Percentiles rank a stretch among this genome's conserved stretches.
These are phyloP conservation scores for Colletotrichum sp. DNA, from an alignment of 2,329 filamentous ascomycete species.

Conservation along the genomic window DNA sequence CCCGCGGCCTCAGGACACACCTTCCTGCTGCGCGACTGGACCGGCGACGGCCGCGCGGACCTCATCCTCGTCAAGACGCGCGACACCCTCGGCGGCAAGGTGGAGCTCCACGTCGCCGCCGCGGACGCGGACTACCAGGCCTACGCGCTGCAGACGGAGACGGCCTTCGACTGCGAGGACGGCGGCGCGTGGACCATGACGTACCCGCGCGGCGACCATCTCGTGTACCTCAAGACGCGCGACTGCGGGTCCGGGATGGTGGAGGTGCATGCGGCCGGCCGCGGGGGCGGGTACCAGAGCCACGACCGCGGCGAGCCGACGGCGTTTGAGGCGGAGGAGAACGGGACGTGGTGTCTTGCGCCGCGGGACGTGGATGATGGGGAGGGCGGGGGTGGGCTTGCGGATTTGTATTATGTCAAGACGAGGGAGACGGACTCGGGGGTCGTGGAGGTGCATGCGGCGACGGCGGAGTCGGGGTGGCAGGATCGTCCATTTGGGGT, in stretches of 20 bases:
- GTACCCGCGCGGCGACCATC: background rate
- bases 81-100: background rate
- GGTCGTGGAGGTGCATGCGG: background rate
- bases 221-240: background rate
- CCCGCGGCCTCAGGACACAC: background rate
- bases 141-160: background rate
- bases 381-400: background rate
- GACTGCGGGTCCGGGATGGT: background rate
- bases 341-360: background rate
- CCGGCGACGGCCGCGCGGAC: background rate
- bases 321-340: background rate
- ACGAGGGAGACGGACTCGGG: background rate
- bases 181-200: background rate
- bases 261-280: background rate
- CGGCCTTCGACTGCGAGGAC: background rate
- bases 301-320: background rate
- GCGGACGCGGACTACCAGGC: background rate
- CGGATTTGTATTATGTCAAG: background rate
- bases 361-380: background rate
- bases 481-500: accelerated
- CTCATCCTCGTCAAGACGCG: background rate
- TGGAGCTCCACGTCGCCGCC: background rate
- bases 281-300: background rate
- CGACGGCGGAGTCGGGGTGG: background rate
- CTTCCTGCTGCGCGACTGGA: background rate